phyloP scores from a whole-genome alignment of 2,329 filamentous ascomycete species.

The Xylariomycetidae sp. region DNA sequence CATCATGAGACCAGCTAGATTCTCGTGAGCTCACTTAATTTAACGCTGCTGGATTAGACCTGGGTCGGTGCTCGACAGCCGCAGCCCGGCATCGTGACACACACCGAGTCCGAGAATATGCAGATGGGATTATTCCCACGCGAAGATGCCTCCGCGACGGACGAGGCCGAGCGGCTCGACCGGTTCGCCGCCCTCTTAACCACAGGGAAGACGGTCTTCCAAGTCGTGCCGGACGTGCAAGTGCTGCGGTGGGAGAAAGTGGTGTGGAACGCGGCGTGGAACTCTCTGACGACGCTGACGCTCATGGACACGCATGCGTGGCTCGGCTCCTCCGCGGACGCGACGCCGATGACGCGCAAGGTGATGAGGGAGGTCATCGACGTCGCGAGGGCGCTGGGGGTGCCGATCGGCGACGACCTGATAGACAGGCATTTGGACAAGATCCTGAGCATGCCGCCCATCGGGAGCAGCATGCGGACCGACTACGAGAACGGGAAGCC shows the following conservation, averaged over 20 bases:
- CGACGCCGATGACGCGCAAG: constrained; percentile 45
- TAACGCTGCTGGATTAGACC: constrained; percentile 26
- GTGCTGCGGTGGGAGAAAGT: constrained; percentile 56
- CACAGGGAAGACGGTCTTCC: constrained; percentile 38
- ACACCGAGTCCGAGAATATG: constrained; percentile 49
- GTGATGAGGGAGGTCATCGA: constrained; percentile 50
- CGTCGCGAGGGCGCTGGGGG: constrained; percentile 50
- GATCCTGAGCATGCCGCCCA: constrained; percentile 40
- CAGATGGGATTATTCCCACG: constrained; percentile 51
- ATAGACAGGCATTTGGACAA: constrained; percentile 42
- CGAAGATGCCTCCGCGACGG: constrained; percentile 11
- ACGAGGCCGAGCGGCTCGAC: constrained; percentile 34
- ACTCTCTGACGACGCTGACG: constrained; percentile 54
- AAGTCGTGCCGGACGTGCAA: constrained; percentile 51
- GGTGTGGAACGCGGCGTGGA: constrained; percentile 57
- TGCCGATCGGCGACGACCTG: constrained; percentile 40
- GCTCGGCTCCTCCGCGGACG: constrained; percentile 37
- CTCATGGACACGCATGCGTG: constrained; percentile 48
- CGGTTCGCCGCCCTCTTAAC: constrained; percentile 36
- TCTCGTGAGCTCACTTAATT: too few relatives aligned
- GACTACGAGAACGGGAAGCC: constrained; percentile 52
- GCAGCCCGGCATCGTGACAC: constrained; percentile 42
- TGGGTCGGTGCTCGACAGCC: constrained; percentile 51
- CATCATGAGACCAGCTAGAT: too few relatives aligned
- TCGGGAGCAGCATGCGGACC: constrained; percentile 49